Conservation (phyloP, 192 early-diverging fungal genomes). For the Ambispora gerdemannii region DNA sequence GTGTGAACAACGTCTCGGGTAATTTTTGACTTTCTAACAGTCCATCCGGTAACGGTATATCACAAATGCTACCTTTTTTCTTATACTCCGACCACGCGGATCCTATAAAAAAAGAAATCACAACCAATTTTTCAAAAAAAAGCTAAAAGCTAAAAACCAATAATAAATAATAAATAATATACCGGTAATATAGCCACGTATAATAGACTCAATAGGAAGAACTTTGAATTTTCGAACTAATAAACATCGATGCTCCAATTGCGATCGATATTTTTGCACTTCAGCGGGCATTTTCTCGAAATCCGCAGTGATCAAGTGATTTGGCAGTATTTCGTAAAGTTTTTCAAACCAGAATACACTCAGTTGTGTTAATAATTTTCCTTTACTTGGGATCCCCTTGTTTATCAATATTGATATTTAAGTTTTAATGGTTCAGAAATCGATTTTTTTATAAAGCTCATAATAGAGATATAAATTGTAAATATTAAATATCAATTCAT, state of each 20-base stretch:
- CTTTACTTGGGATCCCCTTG: conserved; percentile 92
- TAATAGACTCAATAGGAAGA: conserved; percentile 95
- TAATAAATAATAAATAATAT: neutral
- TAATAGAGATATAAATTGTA: too few relatives aligned
- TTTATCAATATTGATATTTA: neutral
- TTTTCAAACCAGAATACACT: conserved; percentile 94
- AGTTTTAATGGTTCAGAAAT: too few relatives aligned
- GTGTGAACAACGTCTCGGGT: conserved; percentile 83
- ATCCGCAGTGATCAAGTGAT: conserved; percentile 94
- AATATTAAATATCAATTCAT: too few relatives aligned
- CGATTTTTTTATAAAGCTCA: conserved; percentile 1
- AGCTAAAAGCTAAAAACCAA: neutral
- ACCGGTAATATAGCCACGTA: conserved; percentile 95
- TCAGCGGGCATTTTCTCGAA: conserved; percentile 86
- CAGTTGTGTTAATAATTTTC: conserved; percentile 95
- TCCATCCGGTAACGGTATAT: conserved; percentile 76
- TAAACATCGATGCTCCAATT: conserved; percentile 86
- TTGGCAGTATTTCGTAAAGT: conserved; percentile 84
- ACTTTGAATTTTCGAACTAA: conserved; percentile 90
- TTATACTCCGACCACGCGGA: conserved; percentile 97
- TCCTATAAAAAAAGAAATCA: conserved; percentile 41
- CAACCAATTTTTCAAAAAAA: neutral
- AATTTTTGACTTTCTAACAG: conserved; percentile 86
- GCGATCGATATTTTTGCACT: conserved; percentile 85
- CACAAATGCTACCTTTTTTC: conserved; percentile 88